These are phyloP conservation scores for Populus simonii DNA, from an alignment of 345 rosid genomes.

Conservation along the genomic window DNA sequence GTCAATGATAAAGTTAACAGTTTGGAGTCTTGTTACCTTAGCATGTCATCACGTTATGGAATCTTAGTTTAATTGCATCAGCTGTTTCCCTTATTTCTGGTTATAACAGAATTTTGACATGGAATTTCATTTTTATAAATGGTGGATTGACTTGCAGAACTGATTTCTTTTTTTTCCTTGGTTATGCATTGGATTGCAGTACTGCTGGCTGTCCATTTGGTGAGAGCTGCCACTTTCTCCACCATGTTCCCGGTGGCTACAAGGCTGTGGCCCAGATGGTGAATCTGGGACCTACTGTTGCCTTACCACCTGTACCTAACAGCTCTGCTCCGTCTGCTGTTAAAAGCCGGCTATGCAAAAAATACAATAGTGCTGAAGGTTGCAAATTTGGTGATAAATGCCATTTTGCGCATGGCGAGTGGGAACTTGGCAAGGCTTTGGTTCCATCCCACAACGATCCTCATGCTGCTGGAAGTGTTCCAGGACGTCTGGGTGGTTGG, in stretches of 20 bases:
- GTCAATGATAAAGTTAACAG: background rate
- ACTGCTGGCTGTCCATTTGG: constrained; percentile 92
- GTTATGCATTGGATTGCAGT: constrained; percentile 42
- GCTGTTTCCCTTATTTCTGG: background rate
- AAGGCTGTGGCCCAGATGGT: constrained; percentile 75
- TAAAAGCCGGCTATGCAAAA: constrained; percentile 65
- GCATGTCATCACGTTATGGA: background rate
- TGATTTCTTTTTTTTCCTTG: background rate
- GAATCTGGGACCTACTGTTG: constrained; percentile 47
- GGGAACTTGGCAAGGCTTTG: constrained; percentile 61
- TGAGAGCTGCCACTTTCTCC: constrained; percentile 85
- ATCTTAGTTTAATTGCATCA: background rate
- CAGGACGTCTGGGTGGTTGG: constrained; percentile 46
- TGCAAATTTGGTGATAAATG: constrained; percentile 76
- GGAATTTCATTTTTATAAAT: background rate
- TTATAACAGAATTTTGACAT: background rate
- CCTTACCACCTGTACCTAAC: constrained; percentile 37
- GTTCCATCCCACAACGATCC: constrained; percentile 49
- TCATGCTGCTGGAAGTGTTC: constrained; percentile 37
- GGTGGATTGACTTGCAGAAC: background rate
- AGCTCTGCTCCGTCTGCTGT: constrained; percentile 38
- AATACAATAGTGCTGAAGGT: constrained; percentile 54
- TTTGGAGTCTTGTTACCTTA: background rate
- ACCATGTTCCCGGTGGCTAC: constrained; percentile 77
- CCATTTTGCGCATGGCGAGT: constrained; percentile 71